Base-by-base conservation (phyloP, 2,329 filamentous ascomycete species). In the Thelonectria olida region DNA sequence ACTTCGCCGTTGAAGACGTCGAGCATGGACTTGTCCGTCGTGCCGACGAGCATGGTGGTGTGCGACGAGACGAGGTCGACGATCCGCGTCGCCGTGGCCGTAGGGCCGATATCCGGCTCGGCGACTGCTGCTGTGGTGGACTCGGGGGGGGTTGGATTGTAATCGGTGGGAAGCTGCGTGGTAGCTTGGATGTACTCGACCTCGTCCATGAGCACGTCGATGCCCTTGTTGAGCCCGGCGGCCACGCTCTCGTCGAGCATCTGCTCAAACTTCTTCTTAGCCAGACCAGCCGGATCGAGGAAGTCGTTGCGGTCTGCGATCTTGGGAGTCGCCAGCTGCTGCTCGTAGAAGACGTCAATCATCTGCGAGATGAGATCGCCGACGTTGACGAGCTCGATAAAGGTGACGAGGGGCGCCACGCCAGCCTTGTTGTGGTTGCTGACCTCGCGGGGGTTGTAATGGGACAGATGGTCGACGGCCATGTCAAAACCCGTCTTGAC, bases 1-100 rank as follows among this genome's bases (percentile, higher is more conserved):
- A 99, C 95, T 80, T 99, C 96, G 78, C 96, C 93, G 76, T 97
- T 97, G 84, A 99, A 99, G 13, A 99, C 96, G 74, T 99, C 96
- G 23, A 99, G 89, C 85, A 97, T 97, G 64, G 92, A 95, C 82
- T 99, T 99, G 75, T 99, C 96, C 1, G 95, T 98, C 74, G 92
- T 97, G 63, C 96, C 96, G 4, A 92, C 88, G 12, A 99, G 85
- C 93, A 99, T 97, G 73, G 86, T 88, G 2, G 94, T 98, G 76
- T 99, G 96, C 15, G 90, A 90, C 20, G 90, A 90, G 13, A 98
- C 92, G 39, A 98, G 88, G 41, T 93, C 89, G 23, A 97, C 92
- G 50, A 99, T 89, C 53, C 90, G 89, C 65, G 82, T 84, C 5
- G 96, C 94, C 15, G 95, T 95, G 42, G 85, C 79, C 41, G 91